phyloP scores from a whole-genome alignment of 2,329 filamentous ascomycete genomes.

The Fusarium dlaminii region DNA sequence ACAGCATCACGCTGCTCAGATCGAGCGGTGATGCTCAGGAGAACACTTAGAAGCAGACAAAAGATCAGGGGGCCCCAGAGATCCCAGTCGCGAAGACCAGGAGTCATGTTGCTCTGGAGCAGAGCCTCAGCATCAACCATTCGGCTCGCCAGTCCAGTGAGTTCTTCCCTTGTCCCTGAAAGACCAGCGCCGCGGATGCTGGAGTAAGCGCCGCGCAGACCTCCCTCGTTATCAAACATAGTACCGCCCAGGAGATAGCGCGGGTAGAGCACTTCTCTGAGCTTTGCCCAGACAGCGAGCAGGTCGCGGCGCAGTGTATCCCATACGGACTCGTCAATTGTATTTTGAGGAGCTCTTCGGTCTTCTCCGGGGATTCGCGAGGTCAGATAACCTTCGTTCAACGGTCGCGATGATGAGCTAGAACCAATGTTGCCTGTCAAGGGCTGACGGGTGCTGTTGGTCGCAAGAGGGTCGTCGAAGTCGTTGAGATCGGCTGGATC shows the following conservation, averaged over 20 bases:
- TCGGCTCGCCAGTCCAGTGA: constrained; percentile 68
- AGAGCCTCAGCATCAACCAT: constrained; percentile 72
- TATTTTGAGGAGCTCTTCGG: constrained; percentile 86
- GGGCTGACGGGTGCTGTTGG: constrained; percentile 77
- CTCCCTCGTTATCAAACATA: constrained; percentile 66
- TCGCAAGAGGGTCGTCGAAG: constrained; percentile 85
- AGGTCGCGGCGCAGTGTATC: constrained; percentile 94
- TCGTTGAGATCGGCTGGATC: constrained; percentile 82
- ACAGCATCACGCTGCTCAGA: constrained; percentile 85
- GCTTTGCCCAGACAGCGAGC: constrained; percentile 95
- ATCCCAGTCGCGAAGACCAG: constrained; percentile 95
- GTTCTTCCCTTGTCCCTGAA: constrained; percentile 68
- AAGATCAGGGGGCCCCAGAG: constrained; percentile 97
- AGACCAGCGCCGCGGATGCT: constrained; percentile 68
- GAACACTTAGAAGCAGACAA: constrained; percentile 85
- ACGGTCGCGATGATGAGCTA: constrained; percentile 61
- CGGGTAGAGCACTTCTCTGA: constrained; percentile 95
- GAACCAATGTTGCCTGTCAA: constrained; percentile 85
- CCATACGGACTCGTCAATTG: constrained; percentile 97
- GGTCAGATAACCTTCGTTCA: constrained; percentile 85
- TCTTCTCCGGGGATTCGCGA: constrained; percentile 93
- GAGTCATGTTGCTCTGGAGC: constrained; percentile 79
- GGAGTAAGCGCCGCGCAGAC: constrained; percentile 69
- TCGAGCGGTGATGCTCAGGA: constrained; percentile 84
- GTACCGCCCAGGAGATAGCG: constrained; percentile 85